Evolutionary conservation across 371 early-diverging fungal species (phyloP).

Genomic region (Rhizopus microsporus): DNA sequence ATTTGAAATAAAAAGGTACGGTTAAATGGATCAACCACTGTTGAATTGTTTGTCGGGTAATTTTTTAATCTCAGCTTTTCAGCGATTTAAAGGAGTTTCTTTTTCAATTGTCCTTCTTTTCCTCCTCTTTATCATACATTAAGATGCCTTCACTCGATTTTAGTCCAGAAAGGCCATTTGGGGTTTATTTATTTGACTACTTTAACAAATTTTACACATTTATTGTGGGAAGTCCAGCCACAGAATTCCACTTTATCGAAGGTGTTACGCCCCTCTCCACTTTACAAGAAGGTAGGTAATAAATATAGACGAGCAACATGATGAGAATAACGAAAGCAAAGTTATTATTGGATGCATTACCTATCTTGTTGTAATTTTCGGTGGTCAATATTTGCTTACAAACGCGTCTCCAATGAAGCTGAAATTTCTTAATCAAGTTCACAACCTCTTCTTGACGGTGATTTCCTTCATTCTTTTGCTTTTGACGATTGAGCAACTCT

Average conservation of each 20-base stretch:
- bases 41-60: conserved; percentile 4
- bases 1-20: neutral
- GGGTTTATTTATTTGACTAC: conserved; percentile 48
- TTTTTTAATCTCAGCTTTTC: neutral
- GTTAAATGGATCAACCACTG: neutral
- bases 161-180: conserved; percentile 51
- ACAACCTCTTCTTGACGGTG: conserved; percentile 70
- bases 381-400: conserved; percentile 60
- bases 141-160: conserved; percentile 11
- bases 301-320: neutral
- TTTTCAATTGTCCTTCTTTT: neutral
- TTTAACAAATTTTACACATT: conserved; percentile 39
- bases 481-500: conserved; percentile 67
- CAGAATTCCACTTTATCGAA: conserved; percentile 54
- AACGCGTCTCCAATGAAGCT: conserved; percentile 58
- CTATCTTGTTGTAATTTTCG: conserved; percentile 69
- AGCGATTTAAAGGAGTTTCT: neutral
- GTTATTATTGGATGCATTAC: conserved; percentile 51
- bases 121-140: neutral
- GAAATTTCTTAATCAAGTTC: conserved; percentile 63
- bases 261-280: conserved; percentile 69
- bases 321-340: conserved; percentile 1
- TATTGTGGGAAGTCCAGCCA: conserved; percentile 44
- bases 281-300: conserved; percentile 25
- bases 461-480: conserved; percentile 62